Conservation (phyloP, 108 stramenopile species). For the Pseudonitzschia pungens region DNA sequence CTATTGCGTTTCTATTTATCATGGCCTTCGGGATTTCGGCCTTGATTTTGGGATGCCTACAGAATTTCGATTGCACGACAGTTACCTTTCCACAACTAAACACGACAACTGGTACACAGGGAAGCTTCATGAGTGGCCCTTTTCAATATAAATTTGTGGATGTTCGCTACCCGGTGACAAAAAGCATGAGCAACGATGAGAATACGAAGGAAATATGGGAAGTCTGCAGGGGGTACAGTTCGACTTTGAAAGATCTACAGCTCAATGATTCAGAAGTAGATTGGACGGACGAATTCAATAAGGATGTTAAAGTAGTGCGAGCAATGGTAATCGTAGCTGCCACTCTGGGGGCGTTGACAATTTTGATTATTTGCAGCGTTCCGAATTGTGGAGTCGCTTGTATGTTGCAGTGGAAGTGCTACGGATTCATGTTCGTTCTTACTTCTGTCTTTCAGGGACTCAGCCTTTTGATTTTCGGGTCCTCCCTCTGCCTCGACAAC, state of each 20-base stretch:
- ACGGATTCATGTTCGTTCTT: background rate
- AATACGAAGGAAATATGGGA: background rate
- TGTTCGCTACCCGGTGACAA: background rate
- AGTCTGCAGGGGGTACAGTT: background rate
- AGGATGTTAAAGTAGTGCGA: background rate
- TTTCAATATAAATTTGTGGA: background rate
- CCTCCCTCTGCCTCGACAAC: background rate
- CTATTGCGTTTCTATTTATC: background rate
- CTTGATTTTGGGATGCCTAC: background rate
- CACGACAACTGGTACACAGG: background rate
- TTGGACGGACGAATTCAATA: background rate
- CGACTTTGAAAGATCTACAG: background rate
- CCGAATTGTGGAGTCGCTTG: background rate
- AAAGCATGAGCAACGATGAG: background rate
- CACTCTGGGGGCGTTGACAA: background rate
- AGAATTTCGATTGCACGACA: slow-evolving; percentile 1
- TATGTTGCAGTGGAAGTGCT: background rate
- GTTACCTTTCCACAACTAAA: background rate
- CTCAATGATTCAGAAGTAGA: background rate
- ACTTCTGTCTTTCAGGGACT: slow-evolving; percentile 2
- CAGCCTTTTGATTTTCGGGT: background rate
- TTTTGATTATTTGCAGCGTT: background rate
- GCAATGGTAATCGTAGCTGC: background rate
- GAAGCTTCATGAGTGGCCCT: background rate
- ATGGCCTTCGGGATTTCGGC: background rate